phyloP scores from a whole-genome alignment of 768 basidiomycete species.

The Daedalea quercina region DNA sequence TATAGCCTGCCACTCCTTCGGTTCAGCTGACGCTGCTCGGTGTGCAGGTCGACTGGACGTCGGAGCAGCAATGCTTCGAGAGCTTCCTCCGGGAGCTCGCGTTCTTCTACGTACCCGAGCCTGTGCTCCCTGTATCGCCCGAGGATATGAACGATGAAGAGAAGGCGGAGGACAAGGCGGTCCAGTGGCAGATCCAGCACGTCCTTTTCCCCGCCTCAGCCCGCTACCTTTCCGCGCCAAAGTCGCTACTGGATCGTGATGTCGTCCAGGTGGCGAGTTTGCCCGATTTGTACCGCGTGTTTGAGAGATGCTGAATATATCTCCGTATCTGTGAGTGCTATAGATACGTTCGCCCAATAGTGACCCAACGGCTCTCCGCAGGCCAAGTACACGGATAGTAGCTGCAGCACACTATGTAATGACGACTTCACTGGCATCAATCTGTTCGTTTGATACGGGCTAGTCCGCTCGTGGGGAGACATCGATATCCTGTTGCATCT shows the following conservation, averaged over 20 bases:
- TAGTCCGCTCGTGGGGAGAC: too few relatives aligned
- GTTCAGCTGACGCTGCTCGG: neutral
- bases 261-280: conserved; percentile 86
- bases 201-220: conserved; percentile 83
- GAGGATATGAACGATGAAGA: conserved; percentile 1
- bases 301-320: conserved; percentile 70
- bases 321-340: too few relatives aligned
- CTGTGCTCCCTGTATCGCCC: conserved; percentile 22
- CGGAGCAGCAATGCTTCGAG: conserved; percentile 80
- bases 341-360: too few relatives aligned
- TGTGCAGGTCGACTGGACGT: conserved; percentile 87
- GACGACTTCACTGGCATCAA: too few relatives aligned
- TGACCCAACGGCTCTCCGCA: too few relatives aligned
- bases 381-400: too few relatives aligned
- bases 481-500: too few relatives aligned
- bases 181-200: conserved; percentile 86
- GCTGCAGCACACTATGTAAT: too few relatives aligned
- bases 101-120: conserved; percentile 80
- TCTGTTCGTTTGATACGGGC: too few relatives aligned
- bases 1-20: neutral
- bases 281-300: conserved; percentile 90
- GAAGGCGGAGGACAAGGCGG: conserved; percentile 36
- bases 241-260: conserved; percentile 58
- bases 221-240: conserved; percentile 64
- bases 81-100: conserved; percentile 85